phyloP scores from a whole-genome alignment of 306 rosid species.

The Lathyrus oleraceus region DNA sequence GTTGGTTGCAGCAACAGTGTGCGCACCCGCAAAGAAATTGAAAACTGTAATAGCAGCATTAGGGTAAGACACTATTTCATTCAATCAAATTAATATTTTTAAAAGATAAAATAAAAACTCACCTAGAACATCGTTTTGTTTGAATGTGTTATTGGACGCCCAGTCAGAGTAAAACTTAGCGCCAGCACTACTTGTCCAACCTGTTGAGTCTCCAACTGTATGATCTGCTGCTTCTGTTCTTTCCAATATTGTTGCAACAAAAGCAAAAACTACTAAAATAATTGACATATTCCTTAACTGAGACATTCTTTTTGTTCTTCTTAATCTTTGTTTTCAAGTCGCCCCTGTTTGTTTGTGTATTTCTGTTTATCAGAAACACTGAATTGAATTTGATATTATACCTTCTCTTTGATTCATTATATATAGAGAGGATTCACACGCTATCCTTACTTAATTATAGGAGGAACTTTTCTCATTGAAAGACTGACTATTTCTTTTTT shows the following conservation, averaged over 20 bases:
- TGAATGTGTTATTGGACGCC: constrained; percentile 37
- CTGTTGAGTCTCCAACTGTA: constrained; percentile 40
- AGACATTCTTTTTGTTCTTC: constrained; percentile 14
- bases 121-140: constrained; percentile 42
- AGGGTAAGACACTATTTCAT: background rate
- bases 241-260: constrained; percentile 9
- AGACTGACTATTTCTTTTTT: background rate
- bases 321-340: constrained; percentile 33
- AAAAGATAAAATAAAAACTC: background rate
- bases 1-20: constrained; percentile 29
- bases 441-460: too few species aligned
- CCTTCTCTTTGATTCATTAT: background rate
- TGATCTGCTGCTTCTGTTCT: constrained; percentile 25
- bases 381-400: constrained; percentile 4
- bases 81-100: background rate
- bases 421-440: constrained; percentile 31
- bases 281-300: constrained; percentile 18
- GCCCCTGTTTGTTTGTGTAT: constrained; percentile 18
- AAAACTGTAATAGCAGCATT: constrained; percentile 28
- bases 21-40: background rate
- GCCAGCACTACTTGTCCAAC: constrained; percentile 26
- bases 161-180: constrained; percentile 42
- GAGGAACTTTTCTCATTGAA: background rate
- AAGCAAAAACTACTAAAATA: background rate
- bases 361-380: background rate